phyloP scores from a whole-genome alignment of 23 red algal genomes.

The Chondrus crispus region DNA sequence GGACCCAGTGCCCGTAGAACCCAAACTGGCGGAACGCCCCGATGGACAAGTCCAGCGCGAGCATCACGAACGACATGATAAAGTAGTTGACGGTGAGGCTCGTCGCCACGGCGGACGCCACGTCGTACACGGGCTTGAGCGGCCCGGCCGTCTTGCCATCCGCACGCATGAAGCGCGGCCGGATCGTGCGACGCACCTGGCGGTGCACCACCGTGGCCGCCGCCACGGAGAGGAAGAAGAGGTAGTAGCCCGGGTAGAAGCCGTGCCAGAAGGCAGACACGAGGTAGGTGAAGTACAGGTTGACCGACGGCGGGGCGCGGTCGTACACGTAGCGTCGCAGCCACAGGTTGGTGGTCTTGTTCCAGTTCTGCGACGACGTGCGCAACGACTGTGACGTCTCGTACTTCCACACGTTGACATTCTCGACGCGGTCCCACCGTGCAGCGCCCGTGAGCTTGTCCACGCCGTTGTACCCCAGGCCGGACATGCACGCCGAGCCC shows the following conservation, averaged over 20 bases:
- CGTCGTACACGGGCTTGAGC: slow-evolving; percentile 53
- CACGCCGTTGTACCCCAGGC: slow-evolving; percentile 79
- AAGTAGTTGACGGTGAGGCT: slow-evolving; percentile 85
- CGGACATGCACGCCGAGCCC: slow-evolving; percentile 81
- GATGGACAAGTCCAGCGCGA: slow-evolving; percentile 63
- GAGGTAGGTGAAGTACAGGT: slow-evolving; percentile 94
- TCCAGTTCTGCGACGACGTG: slow-evolving; percentile 85
- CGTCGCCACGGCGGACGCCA: slow-evolving; percentile 50
- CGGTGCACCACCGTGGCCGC: slow-evolving; percentile 79
- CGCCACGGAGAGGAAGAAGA: slow-evolving; percentile 94
- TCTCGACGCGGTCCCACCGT: slow-evolving; percentile 83
- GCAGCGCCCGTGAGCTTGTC: slow-evolving; percentile 58
- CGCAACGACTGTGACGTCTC: slow-evolving; percentile 83
- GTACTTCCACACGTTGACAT: slow-evolving; percentile 82
- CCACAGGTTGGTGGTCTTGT: slow-evolving; percentile 98
- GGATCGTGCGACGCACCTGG: slow-evolving; percentile 69
- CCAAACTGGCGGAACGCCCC: slow-evolving; percentile 59
- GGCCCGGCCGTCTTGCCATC: slow-evolving; percentile 56
- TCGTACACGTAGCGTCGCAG: slow-evolving; percentile 94
- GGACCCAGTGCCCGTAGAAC: slow-evolving; percentile 73
- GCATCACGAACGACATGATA: slow-evolving; percentile 94
- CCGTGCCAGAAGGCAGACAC: slow-evolving; percentile 99
- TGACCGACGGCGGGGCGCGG: slow-evolving; percentile 63
- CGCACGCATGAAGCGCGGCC: slow-evolving; percentile 44
- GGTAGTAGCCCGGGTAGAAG: slow-evolving; percentile 97